Base-by-base conservation (phyloP, 768 basidiomycete genomes). In the Naganishia randhawae region DNA sequence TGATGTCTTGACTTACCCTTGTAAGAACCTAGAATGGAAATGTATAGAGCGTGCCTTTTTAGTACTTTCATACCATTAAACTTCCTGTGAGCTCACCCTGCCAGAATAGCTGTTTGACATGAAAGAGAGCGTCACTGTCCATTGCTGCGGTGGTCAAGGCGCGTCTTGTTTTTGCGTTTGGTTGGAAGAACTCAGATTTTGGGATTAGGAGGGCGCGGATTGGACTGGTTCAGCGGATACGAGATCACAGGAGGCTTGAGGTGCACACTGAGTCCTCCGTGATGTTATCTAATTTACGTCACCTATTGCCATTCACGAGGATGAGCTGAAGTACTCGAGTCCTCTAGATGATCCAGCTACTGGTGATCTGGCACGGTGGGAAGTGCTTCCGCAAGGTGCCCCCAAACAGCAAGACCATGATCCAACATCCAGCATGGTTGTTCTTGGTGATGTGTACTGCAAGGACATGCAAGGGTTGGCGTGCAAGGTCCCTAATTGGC, bases 51-150 rank as follows among this genome's bases (percentile, higher is more conserved):
- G 13, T 45, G 16, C 29, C 14, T 53, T 50, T 19, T 51, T 39
- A 52, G 50, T 41, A 8, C 22, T 13, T 48, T 22, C 27, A 54
- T 19, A 39, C 25, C 27, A 29, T 39, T 7, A 6, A 4, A 32
- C 17, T 17, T n/a, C 45, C 1, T 6, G 32, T n/a, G 29, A 67
- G 48, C 76, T 68, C 22, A 77, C 80, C 77, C 41, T 80, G 78
- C 68, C 78, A 77, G 70, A 81, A 80, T 17, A 80, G 76, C 65
- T 78, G 74, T 68, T 80, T 77, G 54, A 81, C 76, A 71, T 78
- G 77, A 55, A 75, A 80, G 37, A 81, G 75, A 11, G 79, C 75
- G 71, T 79, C 78, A 41, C 75, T 71, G 54, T 79, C 78, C 78
- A 79, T 79, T n/a, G 57, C 77, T 51, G 63, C 16, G 17, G 22